Conservation (phyloP, 441 rosid species). For the Adansonia gregorii region DNA sequence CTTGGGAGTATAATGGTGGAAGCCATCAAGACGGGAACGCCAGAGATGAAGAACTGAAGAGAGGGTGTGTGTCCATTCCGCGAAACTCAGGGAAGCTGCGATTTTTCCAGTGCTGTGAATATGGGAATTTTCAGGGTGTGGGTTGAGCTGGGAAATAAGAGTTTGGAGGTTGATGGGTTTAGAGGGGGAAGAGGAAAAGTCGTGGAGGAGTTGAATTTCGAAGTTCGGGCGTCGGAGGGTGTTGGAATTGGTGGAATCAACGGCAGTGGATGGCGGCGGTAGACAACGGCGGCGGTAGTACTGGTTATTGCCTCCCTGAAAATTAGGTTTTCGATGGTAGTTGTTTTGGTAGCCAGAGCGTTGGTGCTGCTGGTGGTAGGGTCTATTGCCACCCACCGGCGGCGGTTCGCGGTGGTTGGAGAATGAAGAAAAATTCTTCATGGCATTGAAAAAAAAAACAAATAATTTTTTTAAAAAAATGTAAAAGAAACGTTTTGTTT, state of each 20-base stretch:
- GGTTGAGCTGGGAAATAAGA: slow-evolving; percentile 29
- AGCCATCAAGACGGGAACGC: slow-evolving; percentile 52
- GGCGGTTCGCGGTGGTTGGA: slow-evolving; percentile 23
- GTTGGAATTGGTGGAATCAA: neutral
- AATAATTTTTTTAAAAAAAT: neutral
- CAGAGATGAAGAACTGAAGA: slow-evolving; percentile 49
- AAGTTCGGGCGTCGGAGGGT: slow-evolving; percentile 27
- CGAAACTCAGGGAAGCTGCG: slow-evolving; percentile 46
- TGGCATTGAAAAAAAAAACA: slow-evolving; percentile 4
- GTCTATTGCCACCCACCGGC: neutral
- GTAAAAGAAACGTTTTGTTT: neutral
- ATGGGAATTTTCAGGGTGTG: slow-evolving; percentile 14
- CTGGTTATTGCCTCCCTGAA: neutral
- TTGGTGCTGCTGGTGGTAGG: neutral
- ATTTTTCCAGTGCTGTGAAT: neutral
- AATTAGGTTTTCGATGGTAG: neutral
- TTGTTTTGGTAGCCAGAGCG: neutral
- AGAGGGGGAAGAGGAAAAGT: neutral
- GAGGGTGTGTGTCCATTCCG: slow-evolving; percentile 57
- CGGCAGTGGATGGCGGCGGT: neutral
- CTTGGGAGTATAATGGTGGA: slow-evolving; percentile 36
- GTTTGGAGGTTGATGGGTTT: neutral
- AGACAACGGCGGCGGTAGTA: neutral
- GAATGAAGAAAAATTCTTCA: slow-evolving; percentile 13
- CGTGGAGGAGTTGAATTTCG: slow-evolving; percentile 34